A percentile compares a stretch with the other conserved stretches of the same genome.
Conservation (phyloP, 176 grass and related monocot species). For the Triticum aestivum region DNA sequence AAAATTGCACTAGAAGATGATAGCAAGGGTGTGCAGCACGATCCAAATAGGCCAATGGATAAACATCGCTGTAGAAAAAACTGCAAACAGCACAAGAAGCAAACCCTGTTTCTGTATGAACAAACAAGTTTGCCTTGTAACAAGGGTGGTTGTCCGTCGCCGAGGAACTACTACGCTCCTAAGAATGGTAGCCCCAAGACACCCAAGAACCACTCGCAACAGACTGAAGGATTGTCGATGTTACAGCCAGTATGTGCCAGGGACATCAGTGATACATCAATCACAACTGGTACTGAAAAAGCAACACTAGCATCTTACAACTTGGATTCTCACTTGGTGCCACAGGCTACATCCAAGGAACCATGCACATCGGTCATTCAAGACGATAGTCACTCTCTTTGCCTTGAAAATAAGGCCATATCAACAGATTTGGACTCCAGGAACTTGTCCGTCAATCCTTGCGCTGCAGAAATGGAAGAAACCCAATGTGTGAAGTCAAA, state of each 20-base stretch:
- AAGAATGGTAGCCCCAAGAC: constrained; percentile 27
- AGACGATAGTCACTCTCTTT: constrained; percentile 23
- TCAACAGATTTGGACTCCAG: background rate
- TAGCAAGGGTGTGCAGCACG: constrained; percentile 23
- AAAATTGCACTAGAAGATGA: constrained; percentile 19
- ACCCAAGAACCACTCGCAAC: constrained; percentile 22
- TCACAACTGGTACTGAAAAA: background rate
- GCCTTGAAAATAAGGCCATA: constrained; percentile 1
- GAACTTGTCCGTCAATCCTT: constrained; percentile 18
- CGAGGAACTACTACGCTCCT: constrained; percentile 29
- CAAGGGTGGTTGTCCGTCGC: constrained; percentile 26
- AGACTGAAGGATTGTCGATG: constrained; percentile 17
- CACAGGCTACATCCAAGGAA: background rate
- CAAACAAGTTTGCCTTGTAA: constrained; percentile 29
- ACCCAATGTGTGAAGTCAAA: constrained; percentile 27
- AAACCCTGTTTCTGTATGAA: constrained; percentile 21
- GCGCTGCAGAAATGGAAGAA: constrained; percentile 33
- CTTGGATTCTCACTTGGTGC: constrained; percentile 15
- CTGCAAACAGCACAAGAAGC: constrained; percentile 35
- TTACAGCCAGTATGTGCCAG: constrained; percentile 23
- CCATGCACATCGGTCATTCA: background rate
- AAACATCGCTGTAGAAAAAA: constrained; percentile 29
- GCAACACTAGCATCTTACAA: constrained; percentile 17
- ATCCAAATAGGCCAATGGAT: constrained; percentile 11
- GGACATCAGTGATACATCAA: constrained; percentile 8